Evolutionary conservation across 2,329 filamentous ascomycete genomes (phyloP).

Genomic region (Neofusicoccum sp.): DNA sequence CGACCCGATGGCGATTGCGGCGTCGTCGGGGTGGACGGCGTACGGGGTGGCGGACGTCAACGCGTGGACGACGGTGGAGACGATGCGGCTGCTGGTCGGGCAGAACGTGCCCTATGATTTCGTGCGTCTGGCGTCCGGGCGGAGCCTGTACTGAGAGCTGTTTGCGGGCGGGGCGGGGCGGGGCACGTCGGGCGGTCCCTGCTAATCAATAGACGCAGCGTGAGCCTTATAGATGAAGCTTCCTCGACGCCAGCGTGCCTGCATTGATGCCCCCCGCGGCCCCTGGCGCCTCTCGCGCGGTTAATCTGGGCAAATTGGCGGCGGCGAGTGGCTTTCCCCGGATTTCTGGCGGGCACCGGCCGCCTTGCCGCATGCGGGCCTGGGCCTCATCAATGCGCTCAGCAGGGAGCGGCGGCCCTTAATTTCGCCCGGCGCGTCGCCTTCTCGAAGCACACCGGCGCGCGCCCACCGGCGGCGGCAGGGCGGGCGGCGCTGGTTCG

Average conservation of each 20-base stretch:
- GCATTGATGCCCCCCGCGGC: slow-evolving; percentile 3
- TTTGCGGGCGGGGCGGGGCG: not conserved
- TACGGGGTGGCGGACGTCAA: slow-evolving; percentile 80
- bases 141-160: slow-evolving; percentile 33
- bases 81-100: slow-evolving; percentile 73
- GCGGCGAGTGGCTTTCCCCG: slow-evolving; percentile 3
- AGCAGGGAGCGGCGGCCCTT: slow-evolving; percentile 12
- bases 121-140: slow-evolving; percentile 70
- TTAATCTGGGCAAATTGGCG: slow-evolving; percentile 18
- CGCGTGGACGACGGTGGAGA: slow-evolving; percentile 84
- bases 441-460: not conserved
- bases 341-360: slow-evolving; percentile 12
- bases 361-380: slow-evolving; percentile 13
- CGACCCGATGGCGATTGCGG: slow-evolving; percentile 61
- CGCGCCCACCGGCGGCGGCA: not conserved
- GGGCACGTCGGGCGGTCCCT: not conserved
- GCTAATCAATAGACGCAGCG: slow-evolving; percentile 15
- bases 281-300: not conserved
- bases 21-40: slow-evolving; percentile 74
- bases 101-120: slow-evolving; percentile 90
- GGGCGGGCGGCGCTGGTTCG: not conserved
- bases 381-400: slow-evolving; percentile 1
- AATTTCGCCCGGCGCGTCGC: slow-evolving; percentile 8
- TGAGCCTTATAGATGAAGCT: slow-evolving; percentile 18
- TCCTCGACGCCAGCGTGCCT: not conserved